phyloP scores from a whole-genome alignment of 805 yeast genomes.

The Yamadazyma tumulicola region DNA sequence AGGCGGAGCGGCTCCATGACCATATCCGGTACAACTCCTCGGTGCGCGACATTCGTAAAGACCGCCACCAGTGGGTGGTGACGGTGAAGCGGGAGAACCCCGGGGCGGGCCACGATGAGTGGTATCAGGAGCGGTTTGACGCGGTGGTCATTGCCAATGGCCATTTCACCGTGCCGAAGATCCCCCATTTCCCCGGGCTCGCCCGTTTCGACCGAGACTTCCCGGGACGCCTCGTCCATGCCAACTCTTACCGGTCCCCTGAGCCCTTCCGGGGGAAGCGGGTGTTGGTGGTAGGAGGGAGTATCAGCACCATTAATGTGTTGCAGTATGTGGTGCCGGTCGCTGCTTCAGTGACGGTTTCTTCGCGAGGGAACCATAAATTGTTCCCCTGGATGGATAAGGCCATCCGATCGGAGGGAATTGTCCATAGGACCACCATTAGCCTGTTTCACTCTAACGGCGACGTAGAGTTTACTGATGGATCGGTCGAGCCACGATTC shows the following conservation, averaged over 20 bases:
- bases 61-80: slow-evolving; percentile 37
- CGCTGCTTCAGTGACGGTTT: slow-evolving; percentile 22
- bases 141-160: slow-evolving; percentile 66
- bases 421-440: slow-evolving; percentile 27
- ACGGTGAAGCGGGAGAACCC: slow-evolving; percentile 17
- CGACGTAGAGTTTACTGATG: slow-evolving; percentile 25
- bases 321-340: slow-evolving; percentile 36
- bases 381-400: slow-evolving; percentile 34
- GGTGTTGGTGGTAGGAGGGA: slow-evolving; percentile 42
- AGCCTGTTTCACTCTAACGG: slow-evolving; percentile 20
- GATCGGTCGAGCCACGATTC: slow-evolving; percentile 19
- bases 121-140: slow-evolving; percentile 52
- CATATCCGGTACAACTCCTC: slow-evolving; percentile 37
- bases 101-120: slow-evolving; percentile 18
- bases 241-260: slow-evolving; percentile 52
- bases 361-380: slow-evolving; percentile 25
- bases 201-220: slow-evolving; percentile 39
- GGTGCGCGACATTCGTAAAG: slow-evolving; percentile 36
- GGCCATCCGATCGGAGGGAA: slow-evolving; percentile 34
- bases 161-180: slow-evolving; percentile 56
- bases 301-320: slow-evolving; percentile 42
- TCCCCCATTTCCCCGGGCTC: slow-evolving; percentile 57
- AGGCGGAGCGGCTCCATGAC: slow-evolving; percentile 21
- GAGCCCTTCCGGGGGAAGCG: slow-evolving; percentile 39
- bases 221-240: slow-evolving; percentile 53